Conservation (phyloP, 164 flowering plant genomes). For the Nymphaea colorata region DNA sequence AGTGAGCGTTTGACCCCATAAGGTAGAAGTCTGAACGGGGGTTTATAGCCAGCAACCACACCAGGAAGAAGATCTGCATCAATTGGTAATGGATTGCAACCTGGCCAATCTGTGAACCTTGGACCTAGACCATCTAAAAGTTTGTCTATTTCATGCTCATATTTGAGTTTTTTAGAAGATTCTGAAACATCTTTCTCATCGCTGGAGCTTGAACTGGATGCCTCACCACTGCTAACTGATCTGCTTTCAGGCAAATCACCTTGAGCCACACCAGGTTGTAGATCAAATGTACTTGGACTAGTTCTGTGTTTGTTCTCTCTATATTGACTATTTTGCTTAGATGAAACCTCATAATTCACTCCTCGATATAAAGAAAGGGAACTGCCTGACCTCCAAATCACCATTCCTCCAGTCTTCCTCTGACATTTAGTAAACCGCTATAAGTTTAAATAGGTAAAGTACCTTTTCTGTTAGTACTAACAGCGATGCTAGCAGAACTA, state of each 20-base stretch:
- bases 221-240: slow-evolving; percentile 9
- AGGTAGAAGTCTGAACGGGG: slow-evolving; percentile 88
- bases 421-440: slow-evolving; percentile 11
- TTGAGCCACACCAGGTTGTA: slow-evolving; percentile 7
- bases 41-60: slow-evolving; percentile 51
- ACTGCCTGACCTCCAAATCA: slow-evolving; percentile 91
- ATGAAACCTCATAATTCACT: slow-evolving; percentile 48
- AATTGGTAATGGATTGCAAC: slow-evolving; percentile 71
- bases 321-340: slow-evolving; percentile 20
- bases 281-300: slow-evolving; percentile 10
- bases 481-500: no score
- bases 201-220: slow-evolving; percentile 7
- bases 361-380: slow-evolving; percentile 77
- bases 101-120: slow-evolving; percentile 83
- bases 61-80: slow-evolving; percentile 94
- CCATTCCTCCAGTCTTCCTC: slow-evolving; percentile 95
- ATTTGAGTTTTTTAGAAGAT: slow-evolving; percentile 32
- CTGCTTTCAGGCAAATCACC: slow-evolving; percentile 8
- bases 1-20: slow-evolving; percentile 64
- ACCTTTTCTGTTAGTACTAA: neutral
- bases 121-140: slow-evolving; percentile 79
- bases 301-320: slow-evolving; percentile 14
- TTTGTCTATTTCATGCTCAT: slow-evolving; percentile 75
- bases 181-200: slow-evolving; percentile 18
- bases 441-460: neutral